Percentiles rank a stretch among this genome's conserved stretches.
Evolutionary conservation across 441 rosid genomes (phyloP).

Genomic region (California macrophylla): DNA sequence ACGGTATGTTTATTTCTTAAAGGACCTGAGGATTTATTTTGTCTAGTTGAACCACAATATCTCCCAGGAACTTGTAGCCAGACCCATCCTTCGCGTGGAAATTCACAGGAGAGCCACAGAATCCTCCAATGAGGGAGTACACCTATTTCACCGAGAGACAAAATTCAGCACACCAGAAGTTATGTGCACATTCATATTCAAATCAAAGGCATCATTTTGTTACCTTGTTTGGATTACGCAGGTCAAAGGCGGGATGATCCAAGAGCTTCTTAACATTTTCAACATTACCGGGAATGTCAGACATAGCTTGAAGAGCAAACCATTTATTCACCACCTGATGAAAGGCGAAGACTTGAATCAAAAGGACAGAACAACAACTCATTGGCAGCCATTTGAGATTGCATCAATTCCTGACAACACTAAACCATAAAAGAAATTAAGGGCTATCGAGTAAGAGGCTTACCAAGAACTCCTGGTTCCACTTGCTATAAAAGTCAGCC

Average conservation of each 20-base stretch:
- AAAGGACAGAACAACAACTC: neutral
- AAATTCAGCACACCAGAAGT: conserved; percentile 2
- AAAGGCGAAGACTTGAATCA: conserved; percentile 3
- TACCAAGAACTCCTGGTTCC: conserved; percentile 84
- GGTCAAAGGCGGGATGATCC: conserved; percentile 79
- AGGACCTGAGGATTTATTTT: conserved; percentile 85
- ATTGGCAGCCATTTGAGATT: neutral
- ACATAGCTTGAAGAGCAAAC: conserved; percentile 87
- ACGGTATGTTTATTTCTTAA: neutral
- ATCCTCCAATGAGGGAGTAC: conserved; percentile 82
- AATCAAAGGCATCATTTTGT: neutral
- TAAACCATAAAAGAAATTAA: no score
- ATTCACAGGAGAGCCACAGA: conserved; percentile 76
- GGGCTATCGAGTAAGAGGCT: conserved; percentile 12
- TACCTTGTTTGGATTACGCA: conserved; percentile 91
- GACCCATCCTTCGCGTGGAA: conserved; percentile 94
- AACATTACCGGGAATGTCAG: conserved; percentile 73
- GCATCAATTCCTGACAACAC: no score
- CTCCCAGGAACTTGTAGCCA: conserved; percentile 89
- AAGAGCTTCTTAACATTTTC: conserved; percentile 65
- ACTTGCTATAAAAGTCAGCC: conserved; percentile 75
- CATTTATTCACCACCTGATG: conserved; percentile 88
- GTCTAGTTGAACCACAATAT: conserved; percentile 75
- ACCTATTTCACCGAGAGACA: conserved; percentile 33
- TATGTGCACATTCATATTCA: neutral